A percentile compares a stretch with the other conserved stretches of the same genome.
Evolutionary conservation across 345 rosid genomes (phyloP).

Genomic region (Garcia nutans): DNA sequence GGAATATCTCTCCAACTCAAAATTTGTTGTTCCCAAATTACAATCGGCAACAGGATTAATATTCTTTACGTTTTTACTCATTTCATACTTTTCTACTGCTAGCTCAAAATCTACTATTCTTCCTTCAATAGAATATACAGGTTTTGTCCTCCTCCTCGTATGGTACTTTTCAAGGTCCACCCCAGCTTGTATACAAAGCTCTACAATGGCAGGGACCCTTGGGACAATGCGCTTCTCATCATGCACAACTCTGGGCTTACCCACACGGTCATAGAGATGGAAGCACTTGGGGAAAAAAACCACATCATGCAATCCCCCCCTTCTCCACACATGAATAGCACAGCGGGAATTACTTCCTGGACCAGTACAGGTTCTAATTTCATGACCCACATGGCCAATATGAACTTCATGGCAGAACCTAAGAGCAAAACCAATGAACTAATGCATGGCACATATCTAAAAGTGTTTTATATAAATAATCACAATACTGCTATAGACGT

Average conservation of each 20-base stretch:
- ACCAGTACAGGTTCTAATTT: constrained; percentile 74
- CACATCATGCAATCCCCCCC: constrained; percentile 55
- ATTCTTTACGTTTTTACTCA: constrained; percentile 4
- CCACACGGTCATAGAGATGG: constrained; percentile 83
- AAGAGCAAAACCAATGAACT: constrained; percentile 8
- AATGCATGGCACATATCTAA: background rate
- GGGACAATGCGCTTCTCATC: constrained; percentile 53
- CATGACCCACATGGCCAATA: constrained; percentile 53
- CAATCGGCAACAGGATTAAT: constrained; percentile 6
- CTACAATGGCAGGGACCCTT: constrained; percentile 66
- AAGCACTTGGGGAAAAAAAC: constrained; percentile 66
- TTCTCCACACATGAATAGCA: constrained; percentile 76
- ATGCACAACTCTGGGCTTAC: constrained; percentile 71
- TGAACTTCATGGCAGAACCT: constrained; percentile 25
- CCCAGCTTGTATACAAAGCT: constrained; percentile 85
- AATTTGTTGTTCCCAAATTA: constrained; percentile 11
- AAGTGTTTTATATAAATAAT: too few species aligned
- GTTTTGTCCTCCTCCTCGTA: constrained; percentile 65
- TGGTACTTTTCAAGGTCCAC: constrained; percentile 64
- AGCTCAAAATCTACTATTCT: constrained; percentile 81
- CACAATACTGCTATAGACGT: too few species aligned
- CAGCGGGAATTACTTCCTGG: constrained; percentile 61
- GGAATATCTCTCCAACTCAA: constrained; percentile 9
- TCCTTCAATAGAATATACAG: constrained; percentile 85
- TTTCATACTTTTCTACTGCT: constrained; percentile 20